Conservation (phyloP, 441 rosid genomes). For the Flueggea neowawraea region DNA sequence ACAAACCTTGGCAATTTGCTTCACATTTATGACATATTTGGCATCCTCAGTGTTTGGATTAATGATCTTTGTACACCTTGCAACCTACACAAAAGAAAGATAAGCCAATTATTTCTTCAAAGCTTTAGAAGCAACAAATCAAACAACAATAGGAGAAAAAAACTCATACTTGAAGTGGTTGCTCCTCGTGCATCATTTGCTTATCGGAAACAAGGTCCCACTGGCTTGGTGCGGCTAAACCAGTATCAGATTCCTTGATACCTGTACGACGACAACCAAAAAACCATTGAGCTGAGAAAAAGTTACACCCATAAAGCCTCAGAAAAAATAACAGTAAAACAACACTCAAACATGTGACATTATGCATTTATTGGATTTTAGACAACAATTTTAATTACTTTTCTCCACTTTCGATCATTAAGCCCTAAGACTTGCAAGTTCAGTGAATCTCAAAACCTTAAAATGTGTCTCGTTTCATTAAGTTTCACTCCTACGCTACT, state of each 20-base stretch:
- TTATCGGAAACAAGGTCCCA: constrained; percentile 99
- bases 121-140: not conserved
- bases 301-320: not conserved
- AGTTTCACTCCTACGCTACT: too few relatives aligned
- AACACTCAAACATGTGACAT: too few relatives aligned
- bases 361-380: too few relatives aligned
- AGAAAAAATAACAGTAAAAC: too few relatives aligned
- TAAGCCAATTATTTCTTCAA: not conserved
- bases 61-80: constrained; percentile 95
- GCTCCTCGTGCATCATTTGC: constrained; percentile 99
- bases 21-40: constrained; percentile 92
- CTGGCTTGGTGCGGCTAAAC: constrained; percentile 95
- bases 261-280: constrained; percentile 33
- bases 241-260: constrained; percentile 97
- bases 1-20: constrained; percentile 92
- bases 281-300: not conserved
- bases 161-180: constrained; percentile 75
- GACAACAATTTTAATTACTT: too few relatives aligned
- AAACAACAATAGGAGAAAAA: not conserved
- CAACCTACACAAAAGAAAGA: constrained; percentile 48
- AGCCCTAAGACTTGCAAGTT: too few relatives aligned
- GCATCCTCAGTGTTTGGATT: constrained; percentile 96
- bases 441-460: too few relatives aligned
- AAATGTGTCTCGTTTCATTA: too few relatives aligned
- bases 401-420: too few relatives aligned